These are phyloP conservation scores for Ogataea salicorniae DNA, from an alignment of 805 yeast species.

Conservation along the genomic window DNA sequence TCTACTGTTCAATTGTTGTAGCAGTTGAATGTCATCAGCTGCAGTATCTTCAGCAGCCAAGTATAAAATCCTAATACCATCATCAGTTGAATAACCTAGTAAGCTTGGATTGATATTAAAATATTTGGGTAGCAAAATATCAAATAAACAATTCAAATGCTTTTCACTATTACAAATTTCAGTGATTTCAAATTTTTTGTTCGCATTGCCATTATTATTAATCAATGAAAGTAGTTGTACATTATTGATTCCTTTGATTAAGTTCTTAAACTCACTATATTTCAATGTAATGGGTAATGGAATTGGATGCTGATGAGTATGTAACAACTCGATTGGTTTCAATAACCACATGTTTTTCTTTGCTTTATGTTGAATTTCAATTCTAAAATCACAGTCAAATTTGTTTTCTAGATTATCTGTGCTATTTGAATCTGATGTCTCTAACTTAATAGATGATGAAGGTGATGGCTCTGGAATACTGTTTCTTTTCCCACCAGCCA, in stretches of 20 bases:
- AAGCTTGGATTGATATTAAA: constrained; percentile 1
- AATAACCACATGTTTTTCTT: constrained; percentile 23
- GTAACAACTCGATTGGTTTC: constrained; percentile 17
- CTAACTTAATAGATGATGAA: background rate
- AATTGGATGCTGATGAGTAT: constrained; percentile 14
- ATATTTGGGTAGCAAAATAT: constrained; percentile 8
- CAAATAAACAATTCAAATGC: constrained; percentile 10
- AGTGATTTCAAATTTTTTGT: constrained; percentile 1
- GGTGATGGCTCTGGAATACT: background rate
- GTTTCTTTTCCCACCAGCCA: constrained; percentile 1
- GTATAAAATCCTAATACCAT: constrained; percentile 1
- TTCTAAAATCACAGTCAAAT: constrained; percentile 19
- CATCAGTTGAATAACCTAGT: constrained; percentile 1
- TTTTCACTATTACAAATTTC: constrained; percentile 6
- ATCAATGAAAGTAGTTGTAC: background rate
- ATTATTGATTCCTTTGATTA: background rate
- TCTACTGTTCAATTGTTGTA: background rate
- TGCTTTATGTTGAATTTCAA: constrained; percentile 23
- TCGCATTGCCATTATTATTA: background rate
- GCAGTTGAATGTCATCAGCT: too few relatives aligned
- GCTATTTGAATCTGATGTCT: background rate
- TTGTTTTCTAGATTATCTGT: background rate
- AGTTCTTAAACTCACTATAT: constrained; percentile 1
- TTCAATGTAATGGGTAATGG: constrained; percentile 3
- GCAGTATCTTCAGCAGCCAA: background rate